These are phyloP conservation scores for Thalassiosira allenii DNA, from an alignment of 352 stramenopile genomes.

Conservation along the genomic window DNA sequence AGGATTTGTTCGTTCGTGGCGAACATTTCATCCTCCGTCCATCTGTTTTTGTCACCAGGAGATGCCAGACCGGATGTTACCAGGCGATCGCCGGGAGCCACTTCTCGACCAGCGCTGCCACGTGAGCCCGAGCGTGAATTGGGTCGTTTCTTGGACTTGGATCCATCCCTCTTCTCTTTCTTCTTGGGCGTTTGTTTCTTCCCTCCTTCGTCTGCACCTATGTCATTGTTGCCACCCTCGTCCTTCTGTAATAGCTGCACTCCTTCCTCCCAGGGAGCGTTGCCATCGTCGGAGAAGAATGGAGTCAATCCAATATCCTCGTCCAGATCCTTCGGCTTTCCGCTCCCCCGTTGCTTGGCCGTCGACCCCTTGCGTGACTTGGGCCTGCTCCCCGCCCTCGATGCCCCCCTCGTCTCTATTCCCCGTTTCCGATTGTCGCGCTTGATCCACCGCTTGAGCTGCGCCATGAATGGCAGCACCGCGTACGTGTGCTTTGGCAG, in stretches of 20 bases:
- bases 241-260: not conserved
- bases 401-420: constrained; percentile 9
- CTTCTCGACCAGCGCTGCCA: constrained; percentile 25
- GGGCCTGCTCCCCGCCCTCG: constrained; percentile 59
- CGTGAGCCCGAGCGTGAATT: constrained; percentile 1
- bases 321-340: constrained; percentile 24
- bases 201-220: not conserved
- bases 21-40: constrained; percentile 95
- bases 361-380: constrained; percentile 23
- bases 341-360: not conserved
- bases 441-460: constrained; percentile 91
- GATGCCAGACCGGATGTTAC: constrained; percentile 90
- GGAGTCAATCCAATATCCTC: constrained; percentile 60
- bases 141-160: constrained; percentile 1
- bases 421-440: constrained; percentile 75
- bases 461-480: constrained; percentile 92
- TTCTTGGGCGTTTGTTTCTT: constrained; percentile 21
- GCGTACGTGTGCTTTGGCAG: constrained; percentile 93
- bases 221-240: not conserved
- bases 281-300: constrained; percentile 79
- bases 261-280: constrained; percentile 76
- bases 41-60: constrained; percentile 87
- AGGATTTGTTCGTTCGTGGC: constrained; percentile 91
- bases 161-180: constrained; percentile 14
- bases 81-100: constrained; percentile 86